phyloP scores from a whole-genome alignment of 345 rosid species.

The Limnanthes douglasii region DNA sequence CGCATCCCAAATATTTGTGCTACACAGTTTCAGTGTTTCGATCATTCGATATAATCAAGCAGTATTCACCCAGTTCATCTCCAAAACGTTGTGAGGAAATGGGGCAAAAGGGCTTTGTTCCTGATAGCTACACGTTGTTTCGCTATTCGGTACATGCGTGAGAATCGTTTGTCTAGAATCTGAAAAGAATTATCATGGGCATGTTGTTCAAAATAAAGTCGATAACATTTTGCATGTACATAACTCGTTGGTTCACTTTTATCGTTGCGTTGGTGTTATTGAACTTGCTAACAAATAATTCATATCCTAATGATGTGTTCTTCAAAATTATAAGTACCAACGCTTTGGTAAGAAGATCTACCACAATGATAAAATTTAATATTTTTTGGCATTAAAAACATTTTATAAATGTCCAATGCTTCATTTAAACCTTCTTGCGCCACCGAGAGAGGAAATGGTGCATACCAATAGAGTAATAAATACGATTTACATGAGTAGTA shows the following conservation, averaged over 20 bases:
- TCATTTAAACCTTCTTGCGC: too few species aligned
- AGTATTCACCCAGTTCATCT: conserved; percentile 25
- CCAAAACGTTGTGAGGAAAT: conserved; percentile 27
- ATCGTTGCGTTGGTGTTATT: conserved; percentile 20
- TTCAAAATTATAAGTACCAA: too few species aligned
- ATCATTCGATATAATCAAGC: conserved; percentile 26
- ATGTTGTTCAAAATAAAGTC: conserved; percentile 34
- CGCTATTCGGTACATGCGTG: conserved; percentile 30
- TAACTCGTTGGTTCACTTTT: conserved; percentile 39
- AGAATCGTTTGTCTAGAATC: conserved; percentile 21
- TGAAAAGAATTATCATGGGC: conserved; percentile 41
- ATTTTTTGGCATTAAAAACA: too few species aligned
- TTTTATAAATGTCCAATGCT: too few species aligned
- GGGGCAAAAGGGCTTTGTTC: conserved; percentile 26
- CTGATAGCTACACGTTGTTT: conserved; percentile 48
- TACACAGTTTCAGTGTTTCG: conserved; percentile 26
- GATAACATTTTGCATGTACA: conserved; percentile 30
- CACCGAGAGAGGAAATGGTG: too few species aligned
- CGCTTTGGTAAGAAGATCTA: too few species aligned
- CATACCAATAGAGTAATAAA: too few species aligned
- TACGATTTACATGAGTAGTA: too few species aligned
- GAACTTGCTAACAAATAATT: conserved; percentile 24
- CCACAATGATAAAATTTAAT: too few species aligned
- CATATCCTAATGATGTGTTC: too few species aligned
- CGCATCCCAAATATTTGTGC: conserved; percentile 25